Conservation (phyloP, 495 filamentous ascomycete species). For the Tricharina praecox region DNA sequence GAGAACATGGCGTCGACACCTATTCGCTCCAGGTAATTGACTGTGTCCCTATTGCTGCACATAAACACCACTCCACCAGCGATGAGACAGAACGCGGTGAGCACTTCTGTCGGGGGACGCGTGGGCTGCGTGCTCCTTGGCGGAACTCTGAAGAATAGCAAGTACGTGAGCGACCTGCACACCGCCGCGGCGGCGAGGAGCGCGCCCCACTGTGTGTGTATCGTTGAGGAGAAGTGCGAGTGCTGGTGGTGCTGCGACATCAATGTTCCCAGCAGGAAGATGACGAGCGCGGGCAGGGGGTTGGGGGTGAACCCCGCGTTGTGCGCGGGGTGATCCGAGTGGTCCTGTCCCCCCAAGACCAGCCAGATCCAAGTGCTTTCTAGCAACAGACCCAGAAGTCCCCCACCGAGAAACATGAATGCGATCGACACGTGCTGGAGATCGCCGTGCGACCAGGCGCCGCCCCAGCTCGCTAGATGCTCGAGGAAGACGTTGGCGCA, state of each 20-base stretch:
- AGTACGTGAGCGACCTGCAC: slow-evolving; percentile 62
- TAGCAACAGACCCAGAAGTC: slow-evolving; percentile 88
- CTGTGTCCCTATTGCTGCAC: slow-evolving; percentile 61
- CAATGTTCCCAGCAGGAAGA: slow-evolving; percentile 75
- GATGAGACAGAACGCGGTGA: slow-evolving; percentile 73
- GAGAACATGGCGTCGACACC: slow-evolving; percentile 76
- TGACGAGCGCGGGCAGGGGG: slow-evolving; percentile 72
- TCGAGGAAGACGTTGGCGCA: slow-evolving; percentile 84
- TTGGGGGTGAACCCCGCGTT: slow-evolving; percentile 44
- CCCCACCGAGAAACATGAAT: slow-evolving; percentile 85
- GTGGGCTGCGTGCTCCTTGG: slow-evolving; percentile 54
- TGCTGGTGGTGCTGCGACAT: slow-evolving; percentile 85
- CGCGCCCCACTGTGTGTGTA: slow-evolving; percentile 88
- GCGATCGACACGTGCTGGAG: slow-evolving; percentile 89
- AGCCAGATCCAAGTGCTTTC: slow-evolving; percentile 50
- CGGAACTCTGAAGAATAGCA: slow-evolving; percentile 59
- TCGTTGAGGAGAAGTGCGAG: slow-evolving; percentile 72
- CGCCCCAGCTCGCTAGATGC: slow-evolving; percentile 57
- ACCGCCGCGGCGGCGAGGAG: slow-evolving; percentile 68
- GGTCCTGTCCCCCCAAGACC: slow-evolving; percentile 25
- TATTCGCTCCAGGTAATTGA: slow-evolving; percentile 60
- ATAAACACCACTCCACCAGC: slow-evolving; percentile 84
- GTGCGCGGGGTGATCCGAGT: too few relatives aligned
- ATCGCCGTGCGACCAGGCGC: slow-evolving; percentile 57
- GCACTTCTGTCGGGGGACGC: slow-evolving; percentile 77